Evolutionary conservation across 2,329 filamentous ascomycete genomes (phyloP), one percentile per base, ranked within the genome.

Genomic region (Cladosporium sp.): DNA sequence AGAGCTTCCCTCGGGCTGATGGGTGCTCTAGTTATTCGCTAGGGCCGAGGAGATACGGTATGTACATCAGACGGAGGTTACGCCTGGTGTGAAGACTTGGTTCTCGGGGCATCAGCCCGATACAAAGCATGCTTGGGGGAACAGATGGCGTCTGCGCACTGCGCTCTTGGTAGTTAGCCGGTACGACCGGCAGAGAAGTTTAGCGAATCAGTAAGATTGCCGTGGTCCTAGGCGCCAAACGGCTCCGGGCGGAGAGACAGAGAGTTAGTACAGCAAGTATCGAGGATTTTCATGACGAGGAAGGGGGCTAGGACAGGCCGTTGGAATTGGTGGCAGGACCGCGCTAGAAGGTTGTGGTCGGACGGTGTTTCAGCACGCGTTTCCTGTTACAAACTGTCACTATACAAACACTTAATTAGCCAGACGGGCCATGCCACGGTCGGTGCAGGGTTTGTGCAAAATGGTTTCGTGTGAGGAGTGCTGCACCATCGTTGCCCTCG

Each of bases 291-390:
- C n/a, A 57, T 64, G 49, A 64, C 61, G 32, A 57, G 36, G 47
- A 63, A 63, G 34, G 60, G 60, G 60, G 34, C 36, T 61, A n/a
- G 41, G 30, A 52, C 59, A 28, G n/a, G 61, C 49, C 61, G 61
- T 41, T 57, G 32, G 36, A 55, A 64, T 54, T 54, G 55, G 51
- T 64, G 18, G 12, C 51, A 57, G 61, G 61, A 64, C 61, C 60
- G 51, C 61, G 61, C 61, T 64, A 64, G 61, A 64, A 64, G 61
- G 36, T 18, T 30, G 14, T 64, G 51, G 51, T 64, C 51, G 51
- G 32, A 52, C 49, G 51, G 26, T 52, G 61, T 64, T 55, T 64
- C 61, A 41, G 49, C 51, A 38, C n/a, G 49, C 21, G 60, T 63
- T 55, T 55, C 51, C 49, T 41, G 52, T 21, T 7, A 21, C 18